phyloP scores from a whole-genome alignment of 208 protist species.

The Acanthamoeba polyphaga region DNA sequence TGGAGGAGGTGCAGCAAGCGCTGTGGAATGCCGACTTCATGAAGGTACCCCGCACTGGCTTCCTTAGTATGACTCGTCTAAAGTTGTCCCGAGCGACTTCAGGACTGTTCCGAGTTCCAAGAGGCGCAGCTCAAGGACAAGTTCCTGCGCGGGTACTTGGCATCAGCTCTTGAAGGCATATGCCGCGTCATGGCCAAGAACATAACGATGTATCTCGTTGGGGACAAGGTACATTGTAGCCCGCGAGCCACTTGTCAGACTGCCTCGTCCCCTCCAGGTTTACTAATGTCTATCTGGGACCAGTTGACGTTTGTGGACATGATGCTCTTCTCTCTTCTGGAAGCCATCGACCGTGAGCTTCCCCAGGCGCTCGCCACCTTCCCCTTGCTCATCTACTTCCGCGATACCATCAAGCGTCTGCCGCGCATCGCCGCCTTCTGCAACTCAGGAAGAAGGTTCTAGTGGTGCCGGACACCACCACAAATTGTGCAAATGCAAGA shows the following conservation, averaged over 20 bases:
- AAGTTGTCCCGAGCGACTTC: neutral
- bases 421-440: conserved; percentile 5
- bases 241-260: neutral
- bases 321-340: conserved; percentile 17
- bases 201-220: conserved; percentile 34
- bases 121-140: conserved; percentile 26
- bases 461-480: too few species aligned
- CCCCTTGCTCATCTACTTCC: conserved; percentile 28
- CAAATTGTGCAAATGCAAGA: too few species aligned
- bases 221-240: conserved; percentile 5
- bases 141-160: conserved; percentile 13
- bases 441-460: conserved; percentile 10
- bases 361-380: neutral
- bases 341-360: conserved; percentile 24
- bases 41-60: neutral
- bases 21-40: conserved; percentile 62
- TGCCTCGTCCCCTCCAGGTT: neutral
- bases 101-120: conserved; percentile 1
- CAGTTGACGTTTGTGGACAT: conserved; percentile 45
- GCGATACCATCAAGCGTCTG: neutral
- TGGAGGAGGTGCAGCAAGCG: conserved; percentile 44
- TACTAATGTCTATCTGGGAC: neutral
- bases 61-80: neutral
- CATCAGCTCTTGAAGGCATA: neutral
- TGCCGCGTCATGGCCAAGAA: conserved; percentile 50